Conservation (phyloP, 176 grass and related monocot genomes). For the Typha latifolia region DNA sequence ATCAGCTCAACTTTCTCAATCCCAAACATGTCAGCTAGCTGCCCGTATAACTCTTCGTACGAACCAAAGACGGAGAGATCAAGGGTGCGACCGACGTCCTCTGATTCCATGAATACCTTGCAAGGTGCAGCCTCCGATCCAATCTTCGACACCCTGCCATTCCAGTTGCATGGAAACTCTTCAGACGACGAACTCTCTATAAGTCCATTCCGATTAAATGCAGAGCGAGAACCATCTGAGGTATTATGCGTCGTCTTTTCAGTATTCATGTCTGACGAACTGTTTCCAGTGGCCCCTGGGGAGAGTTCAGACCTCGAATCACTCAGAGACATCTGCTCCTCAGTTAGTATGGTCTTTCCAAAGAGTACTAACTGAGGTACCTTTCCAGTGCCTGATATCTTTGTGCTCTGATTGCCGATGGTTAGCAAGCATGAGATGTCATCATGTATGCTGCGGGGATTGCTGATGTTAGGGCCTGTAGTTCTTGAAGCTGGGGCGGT, state of each 20-base stretch:
- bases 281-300: constrained; percentile 12
- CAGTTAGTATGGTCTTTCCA: constrained; percentile 72
- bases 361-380: constrained; percentile 69
- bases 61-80: constrained; percentile 53
- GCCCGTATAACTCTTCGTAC: constrained; percentile 61
- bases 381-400: constrained; percentile 49
- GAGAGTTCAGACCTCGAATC: constrained; percentile 10
- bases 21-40: constrained; percentile 68
- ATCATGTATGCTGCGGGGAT: constrained; percentile 30
- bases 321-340: constrained; percentile 73
- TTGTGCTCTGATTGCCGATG: constrained; percentile 20
- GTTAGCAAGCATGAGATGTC: constrained; percentile 47
- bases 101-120: constrained; percentile 85
- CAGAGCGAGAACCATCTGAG: constrained; percentile 33
- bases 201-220: constrained; percentile 26
- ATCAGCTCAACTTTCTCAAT: constrained; percentile 53
- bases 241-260: constrained; percentile 37
- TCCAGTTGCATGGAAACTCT: constrained; percentile 13
- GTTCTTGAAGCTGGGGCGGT: constrained; percentile 31
- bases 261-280: constrained; percentile 35
- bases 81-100: constrained; percentile 69
- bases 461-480: constrained; percentile 42
- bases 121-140: constrained; percentile 65
- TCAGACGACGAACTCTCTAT: constrained; percentile 27
- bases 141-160: constrained; percentile 30